Conservation (phyloP, 192 early-diverging fungal species). For the Pilobolus umbonatus region DNA sequence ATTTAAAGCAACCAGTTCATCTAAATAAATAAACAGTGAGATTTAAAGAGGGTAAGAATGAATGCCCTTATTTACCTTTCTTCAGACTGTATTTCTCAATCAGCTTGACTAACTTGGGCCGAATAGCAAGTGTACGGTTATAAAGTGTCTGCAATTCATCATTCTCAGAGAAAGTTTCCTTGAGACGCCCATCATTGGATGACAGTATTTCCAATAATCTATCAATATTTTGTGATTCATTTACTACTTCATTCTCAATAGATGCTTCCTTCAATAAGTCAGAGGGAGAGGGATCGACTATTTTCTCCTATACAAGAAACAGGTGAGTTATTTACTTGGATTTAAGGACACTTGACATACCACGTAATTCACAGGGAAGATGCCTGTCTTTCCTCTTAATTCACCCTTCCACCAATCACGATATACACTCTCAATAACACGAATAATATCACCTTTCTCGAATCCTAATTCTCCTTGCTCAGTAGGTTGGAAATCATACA, state of each 20-base stretch:
- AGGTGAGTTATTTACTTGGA: neutral
- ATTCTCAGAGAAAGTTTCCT: slow-evolving; percentile 86
- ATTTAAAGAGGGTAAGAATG: slow-evolving; percentile 1
- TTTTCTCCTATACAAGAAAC: slow-evolving; percentile 43
- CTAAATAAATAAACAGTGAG: slow-evolving; percentile 34
- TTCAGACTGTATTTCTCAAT: slow-evolving; percentile 80
- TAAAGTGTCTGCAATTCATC: slow-evolving; percentile 80
- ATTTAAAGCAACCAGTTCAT: slow-evolving; percentile 67
- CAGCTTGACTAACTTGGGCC: slow-evolving; percentile 82
- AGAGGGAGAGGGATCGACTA: slow-evolving; percentile 53
- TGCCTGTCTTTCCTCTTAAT: slow-evolving; percentile 79
- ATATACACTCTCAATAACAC: slow-evolving; percentile 90
- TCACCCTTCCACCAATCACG: slow-evolving; percentile 99
- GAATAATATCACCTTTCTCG: slow-evolving; percentile 80
- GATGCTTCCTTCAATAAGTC: slow-evolving; percentile 54
- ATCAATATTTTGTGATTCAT: slow-evolving; percentile 70
- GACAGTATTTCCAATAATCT: slow-evolving; percentile 69
- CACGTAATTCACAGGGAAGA: slow-evolving; percentile 98
- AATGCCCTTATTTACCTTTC: slow-evolving; percentile 54
- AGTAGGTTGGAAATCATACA: slow-evolving; percentile 90
- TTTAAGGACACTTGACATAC: slow-evolving; percentile 31
- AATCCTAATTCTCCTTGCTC: slow-evolving; percentile 92
- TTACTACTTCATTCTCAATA: slow-evolving; percentile 63
- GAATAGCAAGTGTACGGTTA: slow-evolving; percentile 69
- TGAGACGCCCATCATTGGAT: slow-evolving; percentile 63